Percentiles rank a stretch among this genome's conserved stretches.
Conservation (phyloP, 2,329 filamentous ascomycete species). For the Talaromyces funiculosus region DNA sequence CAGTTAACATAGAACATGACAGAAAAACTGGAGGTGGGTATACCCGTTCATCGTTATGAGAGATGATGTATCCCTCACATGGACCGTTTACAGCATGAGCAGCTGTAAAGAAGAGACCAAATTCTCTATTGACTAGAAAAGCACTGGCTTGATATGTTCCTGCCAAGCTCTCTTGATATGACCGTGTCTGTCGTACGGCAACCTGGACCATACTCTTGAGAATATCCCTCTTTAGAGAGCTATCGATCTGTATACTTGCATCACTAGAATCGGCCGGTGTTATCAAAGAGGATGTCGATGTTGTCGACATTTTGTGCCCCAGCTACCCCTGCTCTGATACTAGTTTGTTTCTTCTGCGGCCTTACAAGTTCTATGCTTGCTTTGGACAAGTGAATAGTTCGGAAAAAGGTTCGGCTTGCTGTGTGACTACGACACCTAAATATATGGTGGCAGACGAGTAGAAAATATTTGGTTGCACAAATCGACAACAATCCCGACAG, state of each 20-base stretch:
- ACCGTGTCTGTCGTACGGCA: slow-evolving; percentile 7
- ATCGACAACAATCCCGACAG: background rate
- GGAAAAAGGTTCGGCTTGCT: background rate
- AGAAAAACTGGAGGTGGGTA: background rate
- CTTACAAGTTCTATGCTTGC: background rate
- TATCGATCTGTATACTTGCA: slow-evolving; percentile 6
- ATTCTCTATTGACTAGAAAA: slow-evolving; percentile 4
- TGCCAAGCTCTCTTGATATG: slow-evolving; percentile 6
- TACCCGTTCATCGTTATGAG: slow-evolving; percentile 10
- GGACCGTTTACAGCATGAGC: slow-evolving; percentile 10
- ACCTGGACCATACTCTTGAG: slow-evolving; percentile 12
- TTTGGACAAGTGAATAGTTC: background rate
- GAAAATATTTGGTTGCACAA: background rate
- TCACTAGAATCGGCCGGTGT: slow-evolving; percentile 10
- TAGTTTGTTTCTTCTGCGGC: background rate
- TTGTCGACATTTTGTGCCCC: background rate
- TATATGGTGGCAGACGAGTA: background rate
- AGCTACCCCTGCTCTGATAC: background rate
- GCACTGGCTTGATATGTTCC: slow-evolving; percentile 10
- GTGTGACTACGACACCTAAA: background rate
- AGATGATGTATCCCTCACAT: slow-evolving; percentile 11
- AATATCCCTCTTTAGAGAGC: slow-evolving; percentile 7
- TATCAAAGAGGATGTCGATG: background rate
- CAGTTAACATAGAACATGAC: background rate
- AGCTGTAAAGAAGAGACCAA: slow-evolving; percentile 8